Base-by-base conservation (phyloP, 2,329 filamentous ascomycete genomes). In the Ceratocystis eucalypticola region DNA sequence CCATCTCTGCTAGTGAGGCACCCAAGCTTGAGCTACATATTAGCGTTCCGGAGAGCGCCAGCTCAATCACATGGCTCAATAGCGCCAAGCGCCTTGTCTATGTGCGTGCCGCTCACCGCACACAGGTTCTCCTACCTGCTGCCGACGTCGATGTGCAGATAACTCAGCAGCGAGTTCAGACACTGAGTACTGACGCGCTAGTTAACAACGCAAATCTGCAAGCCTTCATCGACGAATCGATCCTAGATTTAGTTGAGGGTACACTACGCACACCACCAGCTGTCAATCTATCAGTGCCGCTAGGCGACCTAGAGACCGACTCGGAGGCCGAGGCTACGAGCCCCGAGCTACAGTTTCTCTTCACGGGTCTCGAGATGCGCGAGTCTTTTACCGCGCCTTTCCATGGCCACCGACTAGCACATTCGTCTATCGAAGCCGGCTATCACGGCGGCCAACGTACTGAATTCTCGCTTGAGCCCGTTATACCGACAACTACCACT, bases 311-410 rank as follows among this genome's bases (percentile, higher is more conserved):
- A 12, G 64, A 61, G 12, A n/a, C 41, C 57, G 15, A 4, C 37
- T 10, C 12, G 25, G 20, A 44, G 20, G 75, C 79, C 0, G 53
- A 57, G 12, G 10, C 53, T 17, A n/a, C 17, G 12, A 79, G 78
- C 1, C 84, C 64, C 17, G 67, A 73, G 50, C 59, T 76, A 2
- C 68, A 70, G 12, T 77, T 76, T 70, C 66, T 76, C 17, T 82
- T 84, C 71, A 75, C 76, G 61, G 80, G 81, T 6, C 74, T 83
- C 1, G 81, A 85, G 70, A 74, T 84, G 48, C 80, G 79, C 59
- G 79, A 80, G 67, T 73, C 75, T 15, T 66, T 66, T 59, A 22
- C 45, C 7, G 62, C 65, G 3, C 71, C 75, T 1, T 80, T 78
- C 72, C 69, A 74, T 5, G 76, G 75, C 55, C 77, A 80, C 72